Evolutionary conservation across 352 stramenopile species (phyloP), one percentile per base, ranked within the genome.

Genomic region (Globisporangium alternatum): DNA sequence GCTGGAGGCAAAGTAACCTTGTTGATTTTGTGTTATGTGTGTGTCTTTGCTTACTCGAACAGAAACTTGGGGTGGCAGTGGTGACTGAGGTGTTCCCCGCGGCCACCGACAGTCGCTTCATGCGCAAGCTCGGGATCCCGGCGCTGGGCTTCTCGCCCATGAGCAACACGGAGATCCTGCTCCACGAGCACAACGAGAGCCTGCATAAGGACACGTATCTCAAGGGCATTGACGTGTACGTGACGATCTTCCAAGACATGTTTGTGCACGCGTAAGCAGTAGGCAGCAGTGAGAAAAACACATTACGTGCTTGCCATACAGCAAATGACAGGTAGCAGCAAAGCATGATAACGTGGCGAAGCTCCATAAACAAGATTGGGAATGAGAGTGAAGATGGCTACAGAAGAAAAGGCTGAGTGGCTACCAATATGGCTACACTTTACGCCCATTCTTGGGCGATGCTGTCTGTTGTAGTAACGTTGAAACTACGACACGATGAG

Each of bases 181-280:
- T 98, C 25, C 95, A 98, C 68, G 95, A 98, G 78, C 91, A 98
- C 81, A 97, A 98, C 73, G 95, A 98, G 73, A 95, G 91, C 56
- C 74, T 98, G 35, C 80, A 96, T 62, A 88, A 97, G 70, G 79
- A 83, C 51, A 89, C 87, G 30, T 98, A 97, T 66, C 47, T 97
- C 21, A 76, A 96, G 54, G 95, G 95, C 21, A 92, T 98, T 60
- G 77, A 80, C 55, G 81, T 98, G 15, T 98, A 78, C 65, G 71
- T 67, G 25, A 45, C 69, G 22, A 72, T 86, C 30, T 83, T 86
- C 39, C 60, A 62, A 2, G 71, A 80, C 37, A 57, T 86, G 54
- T 75, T 86, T 47, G 37, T 66, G 13, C 49, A 72, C 44, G 57
- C 21, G 12, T 66, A 66, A 45, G 59, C 10, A 35, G 21, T 4